Conservation (phyloP, 1,139 yeast species). For the Taphrina pruni region DNA sequence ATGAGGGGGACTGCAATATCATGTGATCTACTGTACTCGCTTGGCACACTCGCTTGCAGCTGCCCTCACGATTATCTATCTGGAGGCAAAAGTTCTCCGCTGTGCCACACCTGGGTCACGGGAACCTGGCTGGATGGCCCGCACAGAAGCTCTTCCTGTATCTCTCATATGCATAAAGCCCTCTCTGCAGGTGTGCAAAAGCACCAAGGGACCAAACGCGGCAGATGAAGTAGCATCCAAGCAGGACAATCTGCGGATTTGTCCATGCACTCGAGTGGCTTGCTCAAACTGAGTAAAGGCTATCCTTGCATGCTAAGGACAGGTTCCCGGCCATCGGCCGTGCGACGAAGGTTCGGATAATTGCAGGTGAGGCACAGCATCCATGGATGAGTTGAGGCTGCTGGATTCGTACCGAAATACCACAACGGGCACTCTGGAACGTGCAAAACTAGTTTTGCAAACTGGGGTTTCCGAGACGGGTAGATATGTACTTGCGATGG, state of each 20-base stretch:
- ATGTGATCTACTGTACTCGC: conserved; percentile 5
- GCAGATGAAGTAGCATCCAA: too few species aligned
- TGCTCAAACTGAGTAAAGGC: too few species aligned
- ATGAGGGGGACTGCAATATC: conserved; percentile 15
- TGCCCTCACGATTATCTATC: not conserved
- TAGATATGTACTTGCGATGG: conserved; percentile 15
- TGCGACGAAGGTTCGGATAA: not conserved
- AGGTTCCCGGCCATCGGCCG: not conserved
- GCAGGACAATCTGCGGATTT: too few species aligned
- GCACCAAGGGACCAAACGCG: too few species aligned
- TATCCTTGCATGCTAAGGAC: not conserved
- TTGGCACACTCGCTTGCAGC: conserved; percentile 3
- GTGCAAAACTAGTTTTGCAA: conserved; percentile 19
- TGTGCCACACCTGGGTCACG: not conserved
- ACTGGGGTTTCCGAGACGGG: conserved; percentile 14
- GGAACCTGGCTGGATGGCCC: not conserved
- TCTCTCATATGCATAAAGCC: too few species aligned
- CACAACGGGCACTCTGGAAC: not conserved
- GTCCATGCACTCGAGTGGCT: too few species aligned
- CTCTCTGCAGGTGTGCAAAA: too few species aligned
- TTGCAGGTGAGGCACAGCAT: too few species aligned
- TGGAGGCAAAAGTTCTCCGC: not conserved
- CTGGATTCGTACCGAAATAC: too few species aligned
- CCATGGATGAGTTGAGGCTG: too few species aligned
- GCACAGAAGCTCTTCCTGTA: too few species aligned